A percentile compares a stretch with the other conserved stretches of the same genome.
These are phyloP conservation scores for Keqinozyma sinolaborantium DNA, from an alignment of 1,139 yeast genomes.

Conservation along the genomic window DNA sequence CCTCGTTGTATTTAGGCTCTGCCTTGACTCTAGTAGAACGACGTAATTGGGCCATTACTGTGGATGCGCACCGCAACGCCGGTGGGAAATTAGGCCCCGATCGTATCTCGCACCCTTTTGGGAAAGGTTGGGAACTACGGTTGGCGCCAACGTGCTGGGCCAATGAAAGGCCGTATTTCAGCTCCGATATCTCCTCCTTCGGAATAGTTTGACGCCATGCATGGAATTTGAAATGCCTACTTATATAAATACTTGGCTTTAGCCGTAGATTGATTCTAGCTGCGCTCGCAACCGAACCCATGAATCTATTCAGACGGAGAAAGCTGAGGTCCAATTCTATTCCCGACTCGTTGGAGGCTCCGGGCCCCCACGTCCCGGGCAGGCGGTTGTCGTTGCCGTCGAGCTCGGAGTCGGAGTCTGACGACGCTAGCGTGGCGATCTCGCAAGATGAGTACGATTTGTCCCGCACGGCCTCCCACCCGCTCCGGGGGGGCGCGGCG, in stretches of 20 bases:
- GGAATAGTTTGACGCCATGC: too few relatives aligned
- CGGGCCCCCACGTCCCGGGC: background rate
- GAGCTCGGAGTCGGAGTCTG: background rate
- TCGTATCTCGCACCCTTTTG: too few relatives aligned
- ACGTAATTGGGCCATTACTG: conserved; percentile 47
- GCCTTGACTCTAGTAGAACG: conserved; percentile 39
- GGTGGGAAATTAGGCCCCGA: too few relatives aligned
- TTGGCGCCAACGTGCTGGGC: too few relatives aligned
- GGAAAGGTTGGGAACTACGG: too few relatives aligned
- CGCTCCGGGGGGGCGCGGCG: conserved; percentile 15
- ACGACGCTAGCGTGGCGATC: background rate
- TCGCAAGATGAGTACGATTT: conserved; percentile 6
- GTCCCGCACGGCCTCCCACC: conserved; percentile 12
- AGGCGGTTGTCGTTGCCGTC: background rate
- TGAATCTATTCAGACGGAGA: conserved; percentile 1
- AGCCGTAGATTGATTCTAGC: background rate
- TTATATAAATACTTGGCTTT: background rate
- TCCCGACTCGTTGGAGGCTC: background rate
- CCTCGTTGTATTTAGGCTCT: conserved; percentile 11
- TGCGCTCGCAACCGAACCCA: background rate
- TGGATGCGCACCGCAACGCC: too few relatives aligned
- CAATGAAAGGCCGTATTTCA: too few relatives aligned
- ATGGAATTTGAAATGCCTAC: too few relatives aligned
- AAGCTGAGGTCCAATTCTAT: conserved; percentile 1
- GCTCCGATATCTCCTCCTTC: too few relatives aligned